A percentile compares a stretch with the other conserved stretches of the same genome.
phyloP scores from a whole-genome alignment of 495 filamentous ascomycete genomes.

The Patellaria atrata region DNA sequence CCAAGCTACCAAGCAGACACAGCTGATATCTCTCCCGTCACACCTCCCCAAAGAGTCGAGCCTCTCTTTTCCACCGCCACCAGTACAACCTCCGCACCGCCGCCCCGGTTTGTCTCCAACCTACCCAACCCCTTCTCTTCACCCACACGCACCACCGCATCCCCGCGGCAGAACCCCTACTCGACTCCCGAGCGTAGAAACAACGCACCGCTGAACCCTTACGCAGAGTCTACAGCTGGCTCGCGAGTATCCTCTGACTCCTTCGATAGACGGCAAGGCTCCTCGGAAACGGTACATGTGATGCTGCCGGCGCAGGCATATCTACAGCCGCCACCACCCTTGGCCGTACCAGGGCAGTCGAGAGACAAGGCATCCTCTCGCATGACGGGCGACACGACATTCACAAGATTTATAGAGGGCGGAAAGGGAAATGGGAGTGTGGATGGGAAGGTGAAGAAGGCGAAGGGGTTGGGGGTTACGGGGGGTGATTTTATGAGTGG shows the following conservation, averaged over 20 bases:
- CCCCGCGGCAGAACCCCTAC: background rate
- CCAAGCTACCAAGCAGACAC: constrained; percentile 11
- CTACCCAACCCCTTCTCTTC: constrained; percentile 24
- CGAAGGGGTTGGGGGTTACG: too few species aligned
- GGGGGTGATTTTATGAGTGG: too few species aligned
- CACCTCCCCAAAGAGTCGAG: constrained; percentile 13
- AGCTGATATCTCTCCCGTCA: constrained; percentile 13
- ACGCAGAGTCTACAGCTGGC: constrained; percentile 10
- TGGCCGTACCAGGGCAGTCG: constrained; percentile 18
- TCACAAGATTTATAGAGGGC: constrained; percentile 49
- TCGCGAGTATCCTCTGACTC: too few species aligned
- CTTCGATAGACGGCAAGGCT: too few species aligned
- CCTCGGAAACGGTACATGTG: constrained; percentile 26
- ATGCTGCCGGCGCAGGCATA: constrained; percentile 23
- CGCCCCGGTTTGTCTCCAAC: constrained; percentile 9
- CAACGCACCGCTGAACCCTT: constrained; percentile 2
- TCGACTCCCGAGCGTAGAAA: background rate
- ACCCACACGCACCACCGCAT: constrained; percentile 23
- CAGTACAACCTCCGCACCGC: too few species aligned
- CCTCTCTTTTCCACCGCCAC: too few species aligned
- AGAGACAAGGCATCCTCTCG: too few species aligned
- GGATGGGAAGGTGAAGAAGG: too few species aligned
- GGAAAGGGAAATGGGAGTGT: too few species aligned
- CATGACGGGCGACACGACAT: constrained; percentile 39
- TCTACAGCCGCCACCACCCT: constrained; percentile 10